These are phyloP conservation scores for Penicillium sclerotiorum DNA, from an alignment of 2,329 filamentous ascomycete genomes.

Conservation along the genomic window DNA sequence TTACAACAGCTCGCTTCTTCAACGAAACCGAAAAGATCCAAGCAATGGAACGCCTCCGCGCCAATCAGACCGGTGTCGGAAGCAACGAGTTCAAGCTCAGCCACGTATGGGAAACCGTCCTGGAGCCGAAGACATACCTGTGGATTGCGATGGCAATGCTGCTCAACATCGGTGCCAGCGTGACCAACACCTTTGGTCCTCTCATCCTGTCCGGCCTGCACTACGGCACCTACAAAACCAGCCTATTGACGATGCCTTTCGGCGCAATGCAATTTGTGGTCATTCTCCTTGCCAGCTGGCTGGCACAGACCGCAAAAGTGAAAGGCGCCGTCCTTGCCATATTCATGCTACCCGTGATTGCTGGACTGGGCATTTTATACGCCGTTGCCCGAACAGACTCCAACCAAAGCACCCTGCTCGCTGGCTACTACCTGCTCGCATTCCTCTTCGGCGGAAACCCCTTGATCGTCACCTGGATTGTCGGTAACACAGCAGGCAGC, in stretches of 20 bases:
- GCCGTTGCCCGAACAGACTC: conserved; percentile 49
- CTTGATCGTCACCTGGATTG: conserved; percentile 68
- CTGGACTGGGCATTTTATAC: conserved; percentile 60
- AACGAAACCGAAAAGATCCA: conserved; percentile 49
- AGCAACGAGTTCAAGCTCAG: conserved; percentile 49
- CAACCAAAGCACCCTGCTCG: conserved; percentile 55
- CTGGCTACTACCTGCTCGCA: conserved; percentile 66
- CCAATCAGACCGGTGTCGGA: conserved; percentile 53
- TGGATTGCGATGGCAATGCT: conserved; percentile 64
- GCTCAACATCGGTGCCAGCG: conserved; percentile 65
- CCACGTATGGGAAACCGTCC: conserved; percentile 46
- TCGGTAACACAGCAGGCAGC: conserved; percentile 68
- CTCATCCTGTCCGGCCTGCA: conserved; percentile 64
- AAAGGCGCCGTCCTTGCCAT: conserved; percentile 60
- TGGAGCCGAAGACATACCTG: conserved; percentile 57
- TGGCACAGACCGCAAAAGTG: conserved; percentile 58
- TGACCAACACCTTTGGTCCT: conserved; percentile 67
- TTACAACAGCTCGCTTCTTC: conserved; percentile 55
- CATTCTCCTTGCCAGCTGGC: conserved; percentile 61
- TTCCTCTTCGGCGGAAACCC: conserved; percentile 69
- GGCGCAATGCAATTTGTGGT: conserved; percentile 63
- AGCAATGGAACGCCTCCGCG: conserved; percentile 53
- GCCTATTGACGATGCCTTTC: conserved; percentile 68
- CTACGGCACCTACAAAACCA: conserved; percentile 60
- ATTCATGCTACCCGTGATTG: conserved; percentile 63